Conservation (phyloP, 2,329 filamentous ascomycete genomes). For the Sporothrix humicola region DNA sequence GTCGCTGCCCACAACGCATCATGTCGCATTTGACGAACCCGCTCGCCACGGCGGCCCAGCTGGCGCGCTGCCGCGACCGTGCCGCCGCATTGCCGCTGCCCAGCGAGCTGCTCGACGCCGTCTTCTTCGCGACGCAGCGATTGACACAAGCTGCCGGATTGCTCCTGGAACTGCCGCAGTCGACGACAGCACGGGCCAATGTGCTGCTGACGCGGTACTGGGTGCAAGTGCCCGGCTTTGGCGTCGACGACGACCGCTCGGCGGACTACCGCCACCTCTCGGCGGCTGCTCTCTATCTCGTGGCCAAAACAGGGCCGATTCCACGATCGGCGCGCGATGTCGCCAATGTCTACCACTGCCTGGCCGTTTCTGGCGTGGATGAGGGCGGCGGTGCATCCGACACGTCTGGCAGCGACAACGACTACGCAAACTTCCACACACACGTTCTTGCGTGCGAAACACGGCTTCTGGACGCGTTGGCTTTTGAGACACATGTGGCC, state of each 20-base stretch:
- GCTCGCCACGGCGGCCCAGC: conserved; percentile 72
- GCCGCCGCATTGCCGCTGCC: conserved; percentile 65
- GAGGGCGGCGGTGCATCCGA: conserved; percentile 47
- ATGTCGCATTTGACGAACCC: conserved; percentile 73
- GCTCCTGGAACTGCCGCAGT: conserved; percentile 82
- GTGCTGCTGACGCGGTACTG: conserved; percentile 83
- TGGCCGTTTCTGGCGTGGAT: conserved; percentile 65
- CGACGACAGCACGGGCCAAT: conserved; percentile 83
- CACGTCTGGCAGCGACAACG: conserved; percentile 62
- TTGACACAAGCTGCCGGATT: conserved; percentile 80
- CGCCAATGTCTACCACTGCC: conserved; percentile 83
- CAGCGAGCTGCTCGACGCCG: conserved; percentile 70
- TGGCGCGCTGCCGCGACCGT: conserved; percentile 62
- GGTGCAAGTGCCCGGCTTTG: conserved; percentile 57
- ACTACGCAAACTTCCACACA: conserved; percentile 68
- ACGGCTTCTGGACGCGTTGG: conserved; percentile 74
- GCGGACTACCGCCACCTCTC: conserved; percentile 62
- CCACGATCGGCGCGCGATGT: conserved; percentile 80
- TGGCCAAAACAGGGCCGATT: conserved; percentile 79
- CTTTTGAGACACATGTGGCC: conserved; percentile 83
- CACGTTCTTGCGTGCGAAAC: conserved; percentile 76
- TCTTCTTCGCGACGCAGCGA: conserved; percentile 73
- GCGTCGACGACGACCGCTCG: background rate
- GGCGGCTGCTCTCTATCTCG: conserved; percentile 79
- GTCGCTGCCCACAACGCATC: background rate